These are phyloP conservation scores for Aleurites moluccanus DNA, from an alignment of 441 rosid species.

Conservation along the genomic window DNA sequence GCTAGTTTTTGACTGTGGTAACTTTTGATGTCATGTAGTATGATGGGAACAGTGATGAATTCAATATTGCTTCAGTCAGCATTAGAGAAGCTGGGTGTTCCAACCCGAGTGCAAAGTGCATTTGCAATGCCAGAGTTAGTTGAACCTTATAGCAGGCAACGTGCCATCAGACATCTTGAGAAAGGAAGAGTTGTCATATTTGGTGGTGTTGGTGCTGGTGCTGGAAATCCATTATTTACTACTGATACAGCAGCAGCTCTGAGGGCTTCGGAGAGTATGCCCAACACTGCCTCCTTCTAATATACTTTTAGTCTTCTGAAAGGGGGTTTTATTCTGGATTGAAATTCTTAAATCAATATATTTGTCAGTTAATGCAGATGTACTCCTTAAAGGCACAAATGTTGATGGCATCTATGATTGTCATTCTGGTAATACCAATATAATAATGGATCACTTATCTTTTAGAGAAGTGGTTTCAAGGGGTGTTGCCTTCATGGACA, in stretches of 20 bases:
- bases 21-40: constrained; percentile 40
- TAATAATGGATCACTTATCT: constrained; percentile 42
- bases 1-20: constrained; percentile 20
- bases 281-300: not conserved
- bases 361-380: constrained; percentile 59
- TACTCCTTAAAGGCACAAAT: constrained; percentile 55
- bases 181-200: constrained; percentile 94
- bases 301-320: not conserved
- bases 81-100: constrained; percentile 74
- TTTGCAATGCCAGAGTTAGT: constrained; percentile 70
- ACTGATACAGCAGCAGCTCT: constrained; percentile 91
- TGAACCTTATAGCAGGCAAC: constrained; percentile 77
- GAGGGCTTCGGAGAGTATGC: constrained; percentile 59
- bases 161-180: constrained; percentile 82
- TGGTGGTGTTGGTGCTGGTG: constrained; percentile 76
- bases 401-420: constrained; percentile 49
- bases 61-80: constrained; percentile 84
- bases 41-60: constrained; percentile 96
- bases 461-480: constrained; percentile 47
- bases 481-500: constrained; percentile 50
- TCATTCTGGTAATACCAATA: constrained; percentile 38
- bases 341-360: not conserved
- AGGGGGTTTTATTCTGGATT: not conserved
- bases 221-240: constrained; percentile 87
- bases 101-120: constrained; percentile 73